Percentiles rank a stretch among this genome's conserved stretches.
phyloP scores from a whole-genome alignment of 345 rosid genomes.

The sweet orange (Citrus sinensis) region DNA sequence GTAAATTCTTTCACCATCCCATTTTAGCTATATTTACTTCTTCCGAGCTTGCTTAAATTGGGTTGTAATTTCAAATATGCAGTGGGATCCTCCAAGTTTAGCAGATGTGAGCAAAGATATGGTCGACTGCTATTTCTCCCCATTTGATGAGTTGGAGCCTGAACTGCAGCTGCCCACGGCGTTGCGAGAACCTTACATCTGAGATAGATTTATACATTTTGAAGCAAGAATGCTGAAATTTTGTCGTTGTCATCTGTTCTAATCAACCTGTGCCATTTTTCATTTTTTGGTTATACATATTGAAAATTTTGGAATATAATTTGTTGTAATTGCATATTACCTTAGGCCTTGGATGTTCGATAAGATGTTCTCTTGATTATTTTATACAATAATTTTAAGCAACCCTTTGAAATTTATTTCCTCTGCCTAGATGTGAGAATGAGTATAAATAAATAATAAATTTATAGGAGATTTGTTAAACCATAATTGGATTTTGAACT shows the following conservation, averaged over 20 bases:
- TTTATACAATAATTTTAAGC: neutral
- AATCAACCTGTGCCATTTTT: neutral
- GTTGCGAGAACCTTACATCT: conserved; percentile 44
- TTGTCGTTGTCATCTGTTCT: neutral
- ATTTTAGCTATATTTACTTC: neutral
- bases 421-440: neutral
- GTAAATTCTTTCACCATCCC: conserved; percentile 20
- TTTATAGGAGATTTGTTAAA: no score
- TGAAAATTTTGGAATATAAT: neutral
- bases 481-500: neutral
- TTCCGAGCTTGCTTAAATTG: neutral
- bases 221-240: neutral
- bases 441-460: neutral
- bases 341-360: neutral
- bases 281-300: neutral
- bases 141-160: conserved; percentile 33
- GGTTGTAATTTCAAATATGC: conserved; percentile 18
- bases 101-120: conserved; percentile 53
- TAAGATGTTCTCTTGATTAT: neutral
- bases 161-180: conserved; percentile 57
- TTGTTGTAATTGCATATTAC: neutral
- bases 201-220: neutral
- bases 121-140: conserved; percentile 50
- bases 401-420: neutral
- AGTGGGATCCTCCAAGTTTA: conserved; percentile 66